phyloP scores from a whole-genome alignment of 148 eudicot species.

The Drosera capensis region DNA sequence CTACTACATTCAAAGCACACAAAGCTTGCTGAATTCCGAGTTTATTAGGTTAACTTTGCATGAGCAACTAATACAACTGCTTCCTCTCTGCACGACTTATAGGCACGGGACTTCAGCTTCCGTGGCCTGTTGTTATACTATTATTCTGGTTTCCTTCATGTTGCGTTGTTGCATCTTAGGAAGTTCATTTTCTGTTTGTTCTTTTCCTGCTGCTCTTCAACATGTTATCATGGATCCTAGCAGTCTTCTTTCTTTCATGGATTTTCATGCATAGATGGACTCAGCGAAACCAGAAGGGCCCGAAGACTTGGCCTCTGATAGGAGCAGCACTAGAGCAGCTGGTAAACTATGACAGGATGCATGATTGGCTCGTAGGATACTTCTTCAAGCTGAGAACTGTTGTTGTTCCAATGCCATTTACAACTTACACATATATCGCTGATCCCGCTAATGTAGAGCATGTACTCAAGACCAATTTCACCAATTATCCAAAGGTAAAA shows the following conservation, averaged over 20 bases:
- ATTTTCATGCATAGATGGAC: constrained; percentile 50
- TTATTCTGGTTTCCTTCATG: no score
- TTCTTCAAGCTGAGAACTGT: constrained; percentile 40
- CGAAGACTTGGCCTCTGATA: constrained; percentile 82
- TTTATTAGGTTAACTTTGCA: no score
- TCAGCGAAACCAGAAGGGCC: constrained; percentile 59
- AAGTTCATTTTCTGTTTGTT: no score
- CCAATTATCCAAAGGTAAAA: constrained; percentile 76
- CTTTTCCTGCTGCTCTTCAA: no score
- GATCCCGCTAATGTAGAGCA: constrained; percentile 83
- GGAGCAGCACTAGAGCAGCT: constrained; percentile 73
- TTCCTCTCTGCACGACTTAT: no score
- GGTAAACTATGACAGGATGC: constrained; percentile 67
- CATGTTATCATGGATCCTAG: constrained; percentile 14
- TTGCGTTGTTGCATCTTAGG: no score
- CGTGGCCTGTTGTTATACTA: no score
- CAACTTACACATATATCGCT: constrained; percentile 77
- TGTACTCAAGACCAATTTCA: constrained; percentile 80
- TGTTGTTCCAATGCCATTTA: constrained; percentile 77
- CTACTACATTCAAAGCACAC: no score
- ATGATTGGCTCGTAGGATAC: constrained; percentile 78
- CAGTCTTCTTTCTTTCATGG: constrained; percentile 44
- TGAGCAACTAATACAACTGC: no score
- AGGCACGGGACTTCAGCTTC: no score
- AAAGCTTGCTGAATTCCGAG: no score